A percentile compares a stretch with the other conserved stretches of the same genome.
These are phyloP conservation scores for Phytophthora kernoviae DNA, from an alignment of 352 stramenopile genomes.

Conservation along the genomic window DNA sequence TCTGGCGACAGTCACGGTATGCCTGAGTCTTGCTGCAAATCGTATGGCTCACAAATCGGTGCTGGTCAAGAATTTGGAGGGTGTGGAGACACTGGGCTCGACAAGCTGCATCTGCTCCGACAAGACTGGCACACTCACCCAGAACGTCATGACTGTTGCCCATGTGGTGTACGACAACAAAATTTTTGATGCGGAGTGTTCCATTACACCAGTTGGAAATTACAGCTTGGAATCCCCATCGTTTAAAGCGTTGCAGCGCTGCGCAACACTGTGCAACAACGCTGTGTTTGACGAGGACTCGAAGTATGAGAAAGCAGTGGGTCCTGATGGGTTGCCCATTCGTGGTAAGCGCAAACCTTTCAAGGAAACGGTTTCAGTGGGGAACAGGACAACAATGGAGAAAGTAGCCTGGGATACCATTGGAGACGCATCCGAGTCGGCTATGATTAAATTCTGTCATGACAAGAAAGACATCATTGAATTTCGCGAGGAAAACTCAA, in stretches of 20 bases:
- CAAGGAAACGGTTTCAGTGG: slow-evolving; percentile 54
- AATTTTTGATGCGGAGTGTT: slow-evolving; percentile 82
- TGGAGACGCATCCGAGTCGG: slow-evolving; percentile 78
- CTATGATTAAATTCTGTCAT: slow-evolving; percentile 89
- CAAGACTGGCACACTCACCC: slow-evolving; percentile 94
- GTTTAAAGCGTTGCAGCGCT: slow-evolving; percentile 77
- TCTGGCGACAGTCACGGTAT: slow-evolving; percentile 92
- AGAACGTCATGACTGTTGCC: slow-evolving; percentile 95
- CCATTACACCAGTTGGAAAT: slow-evolving; percentile 61
- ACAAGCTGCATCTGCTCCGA: slow-evolving; percentile 93
- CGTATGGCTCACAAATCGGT: slow-evolving; percentile 91
- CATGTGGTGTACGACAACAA: slow-evolving; percentile 81
- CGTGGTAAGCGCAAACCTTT: slow-evolving; percentile 64
- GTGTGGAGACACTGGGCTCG: slow-evolving; percentile 92
- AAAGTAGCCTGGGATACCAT: slow-evolving; percentile 74
- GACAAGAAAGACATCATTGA: slow-evolving; percentile 84
- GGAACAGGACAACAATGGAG: slow-evolving; percentile 46
- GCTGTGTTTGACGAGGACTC: slow-evolving; percentile 63
- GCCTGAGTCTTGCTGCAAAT: slow-evolving; percentile 90
- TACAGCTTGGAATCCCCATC: slow-evolving; percentile 56
- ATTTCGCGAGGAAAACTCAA: slow-evolving; percentile 61
- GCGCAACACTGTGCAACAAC: slow-evolving; percentile 91
- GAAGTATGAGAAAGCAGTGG: slow-evolving; percentile 74
- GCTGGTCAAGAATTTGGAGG: slow-evolving; percentile 94
- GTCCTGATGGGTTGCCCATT: slow-evolving; percentile 41